Conservation (phyloP, 2,329 filamentous ascomycete species). For the Pseudocercospora vitis region DNA sequence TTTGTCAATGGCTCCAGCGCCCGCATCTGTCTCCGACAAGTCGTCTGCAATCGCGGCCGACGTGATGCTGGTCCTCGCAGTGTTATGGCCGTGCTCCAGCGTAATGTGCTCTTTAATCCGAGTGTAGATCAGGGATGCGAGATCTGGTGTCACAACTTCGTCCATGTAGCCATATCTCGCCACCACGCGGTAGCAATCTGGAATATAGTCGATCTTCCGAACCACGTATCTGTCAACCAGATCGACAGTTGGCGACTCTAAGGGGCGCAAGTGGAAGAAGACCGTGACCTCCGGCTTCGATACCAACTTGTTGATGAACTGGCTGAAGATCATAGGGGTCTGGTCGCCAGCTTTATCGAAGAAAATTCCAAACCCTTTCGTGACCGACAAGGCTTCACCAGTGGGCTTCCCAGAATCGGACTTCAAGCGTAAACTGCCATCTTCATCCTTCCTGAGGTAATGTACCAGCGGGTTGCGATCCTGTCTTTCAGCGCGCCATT, state of each 20-base stretch:
- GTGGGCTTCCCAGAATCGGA: slow-evolving; percentile 28
- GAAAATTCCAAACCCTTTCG: slow-evolving; percentile 65
- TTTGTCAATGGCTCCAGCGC: background rate
- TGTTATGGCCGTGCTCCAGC: background rate
- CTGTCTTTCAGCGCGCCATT: slow-evolving; percentile 68
- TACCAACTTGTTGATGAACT: slow-evolving; percentile 71
- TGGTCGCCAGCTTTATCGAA: slow-evolving; percentile 73
- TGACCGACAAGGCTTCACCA: slow-evolving; percentile 43
- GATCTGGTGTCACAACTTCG: slow-evolving; percentile 64
- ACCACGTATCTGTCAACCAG: slow-evolving; percentile 55
- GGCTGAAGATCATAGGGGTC: slow-evolving; percentile 66
- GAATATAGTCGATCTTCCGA: slow-evolving; percentile 47
- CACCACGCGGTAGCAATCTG: slow-evolving; percentile 67
- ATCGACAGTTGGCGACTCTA: slow-evolving; percentile 56
- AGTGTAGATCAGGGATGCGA: slow-evolving; percentile 61
- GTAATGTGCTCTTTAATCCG: slow-evolving; percentile 48
- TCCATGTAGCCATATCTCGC: slow-evolving; percentile 73
- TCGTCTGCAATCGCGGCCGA: background rate
- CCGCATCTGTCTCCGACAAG: background rate
- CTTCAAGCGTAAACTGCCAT: slow-evolving; percentile 31
- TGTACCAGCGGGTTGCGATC: slow-evolving; percentile 57
- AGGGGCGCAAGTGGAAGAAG: slow-evolving; percentile 70
- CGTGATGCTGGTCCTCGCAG: background rate
- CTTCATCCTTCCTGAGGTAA: slow-evolving; percentile 41
- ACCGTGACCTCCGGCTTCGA: slow-evolving; percentile 67